Percentiles rank a stretch among this genome's conserved stretches.
phyloP scores from a whole-genome alignment of 2,329 filamentous ascomycete species.

The Aurifilum marmelostoma region DNA sequence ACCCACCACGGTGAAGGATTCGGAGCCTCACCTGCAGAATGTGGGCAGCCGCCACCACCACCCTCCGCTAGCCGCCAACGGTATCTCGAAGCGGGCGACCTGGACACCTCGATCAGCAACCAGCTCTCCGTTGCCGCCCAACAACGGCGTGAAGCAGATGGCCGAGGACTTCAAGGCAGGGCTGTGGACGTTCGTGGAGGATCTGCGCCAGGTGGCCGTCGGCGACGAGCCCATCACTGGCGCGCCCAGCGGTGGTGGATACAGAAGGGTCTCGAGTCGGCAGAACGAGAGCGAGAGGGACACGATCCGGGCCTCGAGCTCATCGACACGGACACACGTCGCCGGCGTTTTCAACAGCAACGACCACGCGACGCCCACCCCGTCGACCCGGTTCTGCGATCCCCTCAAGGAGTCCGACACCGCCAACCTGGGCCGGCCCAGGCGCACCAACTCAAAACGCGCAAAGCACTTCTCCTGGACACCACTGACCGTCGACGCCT shows the following conservation, averaged over 20 bases:
- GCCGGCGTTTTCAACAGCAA: constrained; percentile 45
- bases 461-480: constrained; percentile 64
- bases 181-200: constrained; percentile 92
- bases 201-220: constrained; percentile 92
- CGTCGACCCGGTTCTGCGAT: constrained; percentile 28
- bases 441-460: constrained; percentile 37
- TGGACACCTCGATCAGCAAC: constrained; percentile 59
- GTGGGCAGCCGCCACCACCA: constrained; percentile 34
- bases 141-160: constrained; percentile 68
- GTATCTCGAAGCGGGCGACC: constrained; percentile 58
- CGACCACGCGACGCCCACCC: constrained; percentile 34
- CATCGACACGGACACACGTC: constrained; percentile 46
- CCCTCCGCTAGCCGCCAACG: constrained; percentile 36
- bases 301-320: constrained; percentile 49
- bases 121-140: constrained; percentile 40
- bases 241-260: constrained; percentile 30
- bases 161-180: constrained; percentile 88
- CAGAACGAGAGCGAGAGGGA: constrained; percentile 43
- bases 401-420: constrained; percentile 25
- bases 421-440: constrained; percentile 24
- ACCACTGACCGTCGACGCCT: constrained; percentile 58
- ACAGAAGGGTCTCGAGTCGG: constrained; percentile 27
- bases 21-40: constrained; percentile 37
- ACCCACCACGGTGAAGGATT: constrained; percentile 39
- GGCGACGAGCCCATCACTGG: constrained; percentile 84